phyloP scores from a whole-genome alignment of 805 yeast genomes.

The Ogataea nakhonphanomensis region DNA sequence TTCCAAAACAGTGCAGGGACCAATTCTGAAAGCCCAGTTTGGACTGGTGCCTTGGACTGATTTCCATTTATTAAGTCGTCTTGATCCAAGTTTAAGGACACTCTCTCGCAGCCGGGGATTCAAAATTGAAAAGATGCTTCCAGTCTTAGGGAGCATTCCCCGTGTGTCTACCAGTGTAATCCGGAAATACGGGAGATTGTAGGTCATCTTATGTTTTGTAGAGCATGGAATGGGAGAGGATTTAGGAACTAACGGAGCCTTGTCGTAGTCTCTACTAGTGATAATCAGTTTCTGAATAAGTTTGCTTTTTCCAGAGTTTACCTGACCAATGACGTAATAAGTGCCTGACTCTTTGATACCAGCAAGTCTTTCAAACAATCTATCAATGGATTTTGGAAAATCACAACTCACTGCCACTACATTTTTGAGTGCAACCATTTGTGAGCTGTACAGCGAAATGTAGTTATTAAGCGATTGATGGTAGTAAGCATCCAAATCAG shows the following conservation, averaged over 20 bases:
- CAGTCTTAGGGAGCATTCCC: conserved; percentile 22
- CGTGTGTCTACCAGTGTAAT: conserved; percentile 29
- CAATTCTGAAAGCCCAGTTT: too few species aligned
- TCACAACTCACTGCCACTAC: conserved; percentile 7
- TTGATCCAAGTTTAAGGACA: background rate
- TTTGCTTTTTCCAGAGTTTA: conserved; percentile 30
- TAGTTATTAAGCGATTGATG: conserved; percentile 6
- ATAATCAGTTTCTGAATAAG: conserved; percentile 14
- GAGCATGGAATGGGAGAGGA: conserved; percentile 18
- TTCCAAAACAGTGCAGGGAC: too few species aligned
- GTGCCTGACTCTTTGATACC: background rate
- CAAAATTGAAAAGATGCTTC: conserved; percentile 21
- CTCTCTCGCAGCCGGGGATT: background rate
- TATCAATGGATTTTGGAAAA: background rate
- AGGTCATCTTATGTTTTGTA: conserved; percentile 13
- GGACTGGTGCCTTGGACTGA: too few species aligned
- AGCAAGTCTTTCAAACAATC: conserved; percentile 6
- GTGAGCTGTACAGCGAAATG: conserved; percentile 2
- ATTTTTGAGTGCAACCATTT: background rate
- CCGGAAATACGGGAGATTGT: conserved; percentile 14
- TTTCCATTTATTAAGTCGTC: background rate
- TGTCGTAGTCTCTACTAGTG: conserved; percentile 5
- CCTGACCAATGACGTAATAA: conserved; percentile 28
- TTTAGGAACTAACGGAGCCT: conserved; percentile 8
- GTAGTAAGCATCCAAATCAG: background rate